Base-by-base conservation (phyloP, 768 basidiomycete genomes). In the Tulasnella sp. region DNA sequence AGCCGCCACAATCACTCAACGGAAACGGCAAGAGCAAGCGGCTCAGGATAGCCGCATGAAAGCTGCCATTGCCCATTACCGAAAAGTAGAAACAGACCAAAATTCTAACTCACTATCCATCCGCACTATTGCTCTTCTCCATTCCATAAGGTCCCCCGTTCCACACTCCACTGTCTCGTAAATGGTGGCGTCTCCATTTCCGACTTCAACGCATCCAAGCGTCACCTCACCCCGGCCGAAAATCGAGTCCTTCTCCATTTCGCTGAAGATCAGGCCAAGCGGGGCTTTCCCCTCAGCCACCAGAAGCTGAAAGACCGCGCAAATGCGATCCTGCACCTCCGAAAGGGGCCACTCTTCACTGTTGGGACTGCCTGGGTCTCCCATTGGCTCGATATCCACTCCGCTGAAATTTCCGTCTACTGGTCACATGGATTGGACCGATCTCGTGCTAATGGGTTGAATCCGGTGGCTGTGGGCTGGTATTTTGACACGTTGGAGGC, bases 221-320 rank as follows among this genome's bases (percentile, higher is more conserved):
- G 79, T n/a, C 84, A 82, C 84, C 81, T 86, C 3, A 82, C 81
- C 0, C 20, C 46, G 0, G 80, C 79, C 23, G 84, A 87, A 80
- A 82, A 79, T 70, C 26, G 44, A 1, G 73, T 67, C n/a, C 48
- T 80, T 10, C 23, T 73, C 37, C 5, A 79, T 16, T 55, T 37
- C 35, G 26, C n/a, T 29, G 26, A 67, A 13, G 40, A 42, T 2
- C 48, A 39, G 77, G 85, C 84, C 15, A 70, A 81, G 26, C 80
- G 82, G 20, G 85, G 85, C 11, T 86, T 86, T 78, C 85, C 85
- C 23, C 81, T 85, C 6, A 84, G 73, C 57, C 85, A 86, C 74
- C 35, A 74, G 26, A 71, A 81, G 10, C 77, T 87, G 3, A 83
- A 83, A 74, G 84, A 85, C 79, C 81, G 83, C 80, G 84, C 84